Base-by-base conservation (phyloP, 371 early-diverging fungal species). In the Syncephalastrum racemosum region DNA sequence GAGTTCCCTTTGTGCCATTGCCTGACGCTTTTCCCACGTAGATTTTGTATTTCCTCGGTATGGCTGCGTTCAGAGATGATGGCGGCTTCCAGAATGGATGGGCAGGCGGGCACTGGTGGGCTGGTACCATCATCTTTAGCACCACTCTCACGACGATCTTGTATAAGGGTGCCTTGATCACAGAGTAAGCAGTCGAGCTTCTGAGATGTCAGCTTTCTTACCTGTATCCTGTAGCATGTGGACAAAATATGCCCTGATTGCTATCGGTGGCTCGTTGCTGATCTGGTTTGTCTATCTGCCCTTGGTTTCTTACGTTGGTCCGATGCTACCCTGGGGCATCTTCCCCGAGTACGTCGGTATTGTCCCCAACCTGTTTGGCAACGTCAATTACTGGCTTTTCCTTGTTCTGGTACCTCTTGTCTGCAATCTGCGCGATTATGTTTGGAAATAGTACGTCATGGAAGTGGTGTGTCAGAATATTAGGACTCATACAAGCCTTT, bases 271-370 rank as follows among this genome's bases (percentile, higher is more conserved):
- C 2, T 92, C 94, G 6, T 79, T 92, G 68, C 41, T 87, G 5
- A 81, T 96, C 64, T 98, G 96, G 96, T 74, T 97, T 56, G 72
- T 86, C n/a, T 85, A 89, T 57, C 77, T 96, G 70, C 91, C 96
- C 1, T 44, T 96, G n/a, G 95, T 94, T 56, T 80, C 91, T 3
- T 70, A 81, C 43, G 70, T 96, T 12, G 97, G 90, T 12, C 95
- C 96, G 15, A 31, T 62, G 43, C 31, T 73, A 10, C 71, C 78
- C 14, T 64, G 60, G 64, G 78, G 81, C 13, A 70, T 95, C 36
- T 93, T 93, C 27, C 70, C 74, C 25, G 97, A 96, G 72, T 90
- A 95, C 68, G 70, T 83, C 19, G 94, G 95, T 12, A 83, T 95
- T 46, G 71, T 89, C 3, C 76, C 79, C 12, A 73, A 76, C 4